Percentiles rank a stretch among this genome's conserved stretches.
phyloP scores from a whole-genome alignment of 1,284 basidiomycete genomes.

The Somion occarium region DNA sequence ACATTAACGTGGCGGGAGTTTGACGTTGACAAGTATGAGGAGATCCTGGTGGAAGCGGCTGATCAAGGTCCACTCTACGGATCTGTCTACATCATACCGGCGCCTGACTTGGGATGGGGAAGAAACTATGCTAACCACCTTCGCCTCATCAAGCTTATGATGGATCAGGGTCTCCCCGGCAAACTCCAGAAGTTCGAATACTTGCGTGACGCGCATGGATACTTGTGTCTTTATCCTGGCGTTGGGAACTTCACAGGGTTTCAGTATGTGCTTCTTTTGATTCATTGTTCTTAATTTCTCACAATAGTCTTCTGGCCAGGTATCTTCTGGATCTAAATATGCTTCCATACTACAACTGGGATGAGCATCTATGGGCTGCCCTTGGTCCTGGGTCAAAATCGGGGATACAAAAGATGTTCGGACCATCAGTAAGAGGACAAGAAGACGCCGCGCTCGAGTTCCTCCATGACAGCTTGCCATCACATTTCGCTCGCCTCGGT shows the following conservation, averaged over 20 bases:
- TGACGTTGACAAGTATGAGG: constrained; percentile 29
- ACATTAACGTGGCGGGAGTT: constrained; percentile 30
- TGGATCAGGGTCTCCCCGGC: constrained; percentile 30
- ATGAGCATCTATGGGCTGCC: constrained; percentile 37
- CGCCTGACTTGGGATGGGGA: constrained; percentile 31
- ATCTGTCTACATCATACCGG: constrained; percentile 36
- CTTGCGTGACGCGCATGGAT: constrained; percentile 34
- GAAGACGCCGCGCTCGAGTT: constrained; percentile 34
- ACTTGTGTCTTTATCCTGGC: constrained; percentile 31
- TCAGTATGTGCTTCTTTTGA: constrained; percentile 28
- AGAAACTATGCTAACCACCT: constrained; percentile 30
- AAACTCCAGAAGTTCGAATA: constrained; percentile 27
- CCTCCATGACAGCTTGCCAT: constrained; percentile 32
- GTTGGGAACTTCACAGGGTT: constrained; percentile 37
- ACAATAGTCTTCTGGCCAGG: constrained; percentile 16
- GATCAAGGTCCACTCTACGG: constrained; percentile 26
- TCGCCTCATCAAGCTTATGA: constrained; percentile 34
- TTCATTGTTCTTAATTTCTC: background rate
- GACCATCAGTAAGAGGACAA: constrained; percentile 24
- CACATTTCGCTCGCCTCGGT: constrained; percentile 32
- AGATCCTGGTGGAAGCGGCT: constrained; percentile 24
- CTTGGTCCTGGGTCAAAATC: constrained; percentile 35
- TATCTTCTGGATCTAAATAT: constrained; percentile 40
- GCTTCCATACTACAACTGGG: constrained; percentile 32
- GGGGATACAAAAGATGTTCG: constrained; percentile 41